Base-by-base conservation (phyloP, 805 yeast genomes). In the Candida nitratophila region DNA sequence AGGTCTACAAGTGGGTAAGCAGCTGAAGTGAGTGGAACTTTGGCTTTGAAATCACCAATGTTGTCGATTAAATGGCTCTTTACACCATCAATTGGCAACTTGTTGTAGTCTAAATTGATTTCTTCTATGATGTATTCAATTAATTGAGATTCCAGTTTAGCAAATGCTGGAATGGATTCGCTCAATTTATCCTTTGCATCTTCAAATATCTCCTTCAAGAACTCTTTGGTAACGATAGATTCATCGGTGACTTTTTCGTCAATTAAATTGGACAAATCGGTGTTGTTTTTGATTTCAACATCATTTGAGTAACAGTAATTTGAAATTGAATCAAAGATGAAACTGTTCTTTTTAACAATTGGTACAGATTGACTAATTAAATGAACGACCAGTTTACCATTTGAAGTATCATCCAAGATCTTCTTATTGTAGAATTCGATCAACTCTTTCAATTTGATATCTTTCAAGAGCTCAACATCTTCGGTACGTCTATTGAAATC, bases 401-500 rank as follows among this genome's bases (percentile, higher is more conserved):
- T 52, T 7, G 47, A 45, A 5, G 35, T 24, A 14, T 41, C 20
- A 19, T 56, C 42, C 30, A 59, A 40, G 17, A 85, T 67, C 45
- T 64, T 68, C 3, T 63, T 52, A 22, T 74, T 56, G 58, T 73
- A 86, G 54, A 81, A 81, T 1, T 70, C 68, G 24, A 77, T 51
- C 32, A 89, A 65, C 26, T 89, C 84, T 1, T 64, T 60, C 55
- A 80, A 75, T 26, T 81, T 69, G 43, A 88, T 60, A 3, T 55
- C 55, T 42, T 74, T 71, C 43, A 88, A 70, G 3, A 75, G 48
- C 37, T 71, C 70, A 7, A 86, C 88, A 46, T 81, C 82, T 39
- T 68, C 64, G 33, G 69, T 75, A 46, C 78, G 70, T 43, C 76
- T 71, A 32, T 70, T 63, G 64, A 88, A 91, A 59, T 91, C 87